Evolutionary conservation across 139 green algal genomes (phyloP), one percentile per base, ranked within the genome.

Genomic region (Nannochloris sp.): DNA sequence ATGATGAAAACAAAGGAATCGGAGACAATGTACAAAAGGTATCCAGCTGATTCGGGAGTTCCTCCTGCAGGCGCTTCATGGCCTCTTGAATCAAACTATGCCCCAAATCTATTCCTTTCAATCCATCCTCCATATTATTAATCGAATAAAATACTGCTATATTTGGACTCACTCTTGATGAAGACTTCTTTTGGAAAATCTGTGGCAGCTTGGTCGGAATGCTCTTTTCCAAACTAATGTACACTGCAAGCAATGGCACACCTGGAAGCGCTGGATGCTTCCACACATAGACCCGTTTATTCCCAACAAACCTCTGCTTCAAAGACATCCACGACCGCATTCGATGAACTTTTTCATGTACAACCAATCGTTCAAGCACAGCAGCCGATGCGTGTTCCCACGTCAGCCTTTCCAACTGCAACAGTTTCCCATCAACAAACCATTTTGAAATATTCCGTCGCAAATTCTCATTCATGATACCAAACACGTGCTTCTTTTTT

Each of bases 91-190:
- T 93, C 11, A 93, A 76, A 55, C 82, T 86, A 72, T 90, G 84
- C 31, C 87, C 87, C 16, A 94, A 67, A 28, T 95, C 86, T n/a
- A 95, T 74, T 1, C 87, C 84, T 9, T 57, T 26, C 25, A 94
- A 71, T 1, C 85, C 85, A 30, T 25, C 58, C 73, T 92, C 76
- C 11, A 68, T 78, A 43, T 78, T 73, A 5, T 73, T 83, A 45
- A 94, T 92, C 49, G 79, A 89, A 69, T 93, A 94, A 63, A 94
- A 94, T 13, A 82, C 72, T 3, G 86, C 87, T 1, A 60, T 59
- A 13, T 55, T 55, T 55, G 17, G 14, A 26, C 46, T 55, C 17
- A n/a, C 10, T 55, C n/a, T 55, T 14, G 17, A 20, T 55, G n/a
- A 55, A 55, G 46, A 26, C n/a, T 12, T 14, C 17, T 28, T 55